Evolutionary conservation across 176 grass and related monocot genomes (phyloP).

Genomic region (Hsuehochloa calcarea): DNA sequence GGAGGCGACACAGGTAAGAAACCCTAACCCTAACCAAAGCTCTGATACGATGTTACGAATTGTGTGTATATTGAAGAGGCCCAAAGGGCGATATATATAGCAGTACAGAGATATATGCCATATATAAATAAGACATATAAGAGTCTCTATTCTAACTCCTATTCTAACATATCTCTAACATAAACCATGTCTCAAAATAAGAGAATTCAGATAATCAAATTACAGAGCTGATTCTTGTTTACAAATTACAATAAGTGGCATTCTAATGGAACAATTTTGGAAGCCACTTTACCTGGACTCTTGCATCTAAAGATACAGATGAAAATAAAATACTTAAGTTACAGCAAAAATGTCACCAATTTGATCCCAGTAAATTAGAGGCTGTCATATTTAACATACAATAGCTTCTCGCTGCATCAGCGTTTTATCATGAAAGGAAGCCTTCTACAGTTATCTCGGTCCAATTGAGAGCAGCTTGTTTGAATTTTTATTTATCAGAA

Average conservation of each 20-base stretch:
- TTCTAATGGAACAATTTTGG: neutral
- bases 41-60: too few species aligned
- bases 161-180: too few species aligned
- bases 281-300: constrained; percentile 12
- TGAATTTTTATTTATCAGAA: constrained; percentile 8
- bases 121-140: too few species aligned
- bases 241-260: constrained; percentile 6
- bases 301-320: constrained; percentile 18
- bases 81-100: too few species aligned
- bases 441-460: neutral
- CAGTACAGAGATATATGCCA: too few species aligned
- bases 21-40: too few species aligned
- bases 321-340: neutral
- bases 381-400: neutral
- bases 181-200: neutral
- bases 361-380: neutral
- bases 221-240: constrained; percentile 3
- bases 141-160: too few species aligned
- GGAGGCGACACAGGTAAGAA: too few species aligned
- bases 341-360: neutral
- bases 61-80: too few species aligned
- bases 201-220: neutral
- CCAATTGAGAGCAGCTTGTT: neutral
- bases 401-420: neutral
- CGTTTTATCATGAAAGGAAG: constrained; percentile 3